Conservation (phyloP, 164 flowering plant genomes). For the Tetrastigma voinierianum region DNA sequence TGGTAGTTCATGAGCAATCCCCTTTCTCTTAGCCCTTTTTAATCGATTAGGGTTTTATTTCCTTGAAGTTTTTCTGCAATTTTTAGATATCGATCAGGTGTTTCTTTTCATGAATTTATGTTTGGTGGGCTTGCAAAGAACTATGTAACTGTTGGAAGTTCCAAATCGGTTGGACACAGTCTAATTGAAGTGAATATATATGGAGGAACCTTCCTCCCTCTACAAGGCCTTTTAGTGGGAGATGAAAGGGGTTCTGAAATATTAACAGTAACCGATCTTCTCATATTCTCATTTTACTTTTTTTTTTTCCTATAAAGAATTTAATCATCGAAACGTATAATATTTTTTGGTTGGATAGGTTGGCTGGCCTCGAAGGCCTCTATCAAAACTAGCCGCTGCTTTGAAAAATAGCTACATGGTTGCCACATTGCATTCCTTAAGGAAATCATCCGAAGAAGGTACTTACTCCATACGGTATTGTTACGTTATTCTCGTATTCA, state of each 20-base stretch:
- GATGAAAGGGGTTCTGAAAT: too few relatives aligned
- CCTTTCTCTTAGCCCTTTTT: too few relatives aligned
- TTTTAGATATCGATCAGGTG: too few relatives aligned
- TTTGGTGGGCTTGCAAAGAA: neutral
- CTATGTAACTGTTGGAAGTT: neutral
- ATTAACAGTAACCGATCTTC: neutral
- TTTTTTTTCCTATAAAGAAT: too few relatives aligned
- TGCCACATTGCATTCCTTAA: slow-evolving; percentile 71
- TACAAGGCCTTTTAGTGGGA: too few relatives aligned
- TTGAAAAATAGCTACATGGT: slow-evolving; percentile 97
- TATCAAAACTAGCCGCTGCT: slow-evolving; percentile 81
- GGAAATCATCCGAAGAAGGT: slow-evolving; percentile 67
- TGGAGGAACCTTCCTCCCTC: too few relatives aligned
- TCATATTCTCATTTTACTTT: too few relatives aligned
- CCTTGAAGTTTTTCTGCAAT: too few relatives aligned
- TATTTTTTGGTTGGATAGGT: slow-evolving; percentile 48
- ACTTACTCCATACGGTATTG: slow-evolving; percentile 17
- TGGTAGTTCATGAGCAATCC: too few relatives aligned
- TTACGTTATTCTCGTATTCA: neutral
- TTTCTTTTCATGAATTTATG: neutral
- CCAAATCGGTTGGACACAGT: too few relatives aligned
- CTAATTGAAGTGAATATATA: too few relatives aligned
- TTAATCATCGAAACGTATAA: neutral
- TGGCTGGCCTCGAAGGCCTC: slow-evolving; percentile 97
- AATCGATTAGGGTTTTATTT: too few relatives aligned